phyloP scores from a whole-genome alignment of 441 rosid genomes.

The Croton laevigatus region DNA sequence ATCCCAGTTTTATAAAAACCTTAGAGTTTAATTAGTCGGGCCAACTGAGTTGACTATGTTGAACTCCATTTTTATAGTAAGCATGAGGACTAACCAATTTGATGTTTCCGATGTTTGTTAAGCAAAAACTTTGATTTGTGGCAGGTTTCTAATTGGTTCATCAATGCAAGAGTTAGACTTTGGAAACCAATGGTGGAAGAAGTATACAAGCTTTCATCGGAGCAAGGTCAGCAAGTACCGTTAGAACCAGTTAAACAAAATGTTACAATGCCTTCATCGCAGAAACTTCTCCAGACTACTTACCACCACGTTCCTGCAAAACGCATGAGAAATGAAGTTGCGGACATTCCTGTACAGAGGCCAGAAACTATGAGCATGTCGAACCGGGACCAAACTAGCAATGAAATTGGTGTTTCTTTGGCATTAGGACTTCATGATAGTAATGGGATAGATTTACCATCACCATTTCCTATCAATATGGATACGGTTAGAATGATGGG shows the following conservation, averaged over 20 bases:
- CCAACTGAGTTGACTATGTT: too few relatives aligned
- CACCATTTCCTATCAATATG: constrained; percentile 20
- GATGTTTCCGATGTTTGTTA: neutral
- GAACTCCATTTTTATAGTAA: too few relatives aligned
- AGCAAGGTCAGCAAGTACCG: constrained; percentile 25
- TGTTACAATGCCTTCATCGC: neutral
- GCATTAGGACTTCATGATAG: constrained; percentile 38
- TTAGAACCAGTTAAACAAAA: constrained; percentile 5
- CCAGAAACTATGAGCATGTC: constrained; percentile 13
- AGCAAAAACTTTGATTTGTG: neutral
- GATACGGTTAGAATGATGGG: constrained; percentile 22
- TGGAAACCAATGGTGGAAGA: constrained; percentile 69
- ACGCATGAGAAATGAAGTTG: constrained; percentile 19
- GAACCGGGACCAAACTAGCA: constrained; percentile 1
- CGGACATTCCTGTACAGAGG: constrained; percentile 11
- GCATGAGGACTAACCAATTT: too few relatives aligned
- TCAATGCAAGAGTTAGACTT: constrained; percentile 51
- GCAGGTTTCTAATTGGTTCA: constrained; percentile 60
- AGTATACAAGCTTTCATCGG: constrained; percentile 42
- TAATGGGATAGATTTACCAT: constrained; percentile 18
- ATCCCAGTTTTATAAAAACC: too few relatives aligned
- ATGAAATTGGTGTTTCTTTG: constrained; percentile 24
- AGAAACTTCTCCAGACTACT: neutral
- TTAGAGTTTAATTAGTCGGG: too few relatives aligned
- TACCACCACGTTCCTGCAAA: constrained; percentile 17